Evolutionary conservation across 1,139 yeast species (phyloP), one percentile per base, ranked within the genome.

Genomic region (Meyerozyma smithsonii): DNA sequence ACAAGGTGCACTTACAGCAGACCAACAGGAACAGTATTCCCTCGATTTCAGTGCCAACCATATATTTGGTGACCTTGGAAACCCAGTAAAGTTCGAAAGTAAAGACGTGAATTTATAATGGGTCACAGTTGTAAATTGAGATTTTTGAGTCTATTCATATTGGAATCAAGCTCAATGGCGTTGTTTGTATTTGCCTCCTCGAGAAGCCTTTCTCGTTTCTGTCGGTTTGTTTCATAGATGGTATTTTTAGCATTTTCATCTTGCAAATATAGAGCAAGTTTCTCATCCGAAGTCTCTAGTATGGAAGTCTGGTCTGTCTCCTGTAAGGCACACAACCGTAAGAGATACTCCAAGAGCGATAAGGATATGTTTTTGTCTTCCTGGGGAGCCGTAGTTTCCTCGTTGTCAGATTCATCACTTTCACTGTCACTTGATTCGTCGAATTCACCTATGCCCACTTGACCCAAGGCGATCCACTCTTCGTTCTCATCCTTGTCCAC

Each of bases 261-360:
- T 37, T 76, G 72, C 24, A 86, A 60, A 49, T 83, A 85, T 1
- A 80, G 54, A 8, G 83, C 62, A 15, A 86, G 62, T 17, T 84
- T 72, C 54, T 85, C 95, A 55, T 86, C 95, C 14, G 75, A 73
- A 10, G 81, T 74, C 3, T 74, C 64, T 17, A 79, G 57, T 7
- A 84, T 60, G 1, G 81, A 65, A 23, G 60, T 65, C 44, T 77
- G 80, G 50, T 85, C 92, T 46, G 68, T 75, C 15, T 74, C 65
- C 54, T 86, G 90, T 17, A 85, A 61, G 1, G 83, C 78, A 20
- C 79, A 61, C 5, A 86, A 63, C 37, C 94, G 64, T 2, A 84
- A 54, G 4, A 84, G 50, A 49, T 84, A 84, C 54, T 86, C 94
- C 3, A 85, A 59, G 20, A 84, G 58, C 0, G 89, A 77, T 15